Evolutionary conservation across 225 moss, liverwort and hornwort genomes (phyloP), one percentile per base, ranked within the genome.

Genomic region (Physcomitrellopsis africana): DNA sequence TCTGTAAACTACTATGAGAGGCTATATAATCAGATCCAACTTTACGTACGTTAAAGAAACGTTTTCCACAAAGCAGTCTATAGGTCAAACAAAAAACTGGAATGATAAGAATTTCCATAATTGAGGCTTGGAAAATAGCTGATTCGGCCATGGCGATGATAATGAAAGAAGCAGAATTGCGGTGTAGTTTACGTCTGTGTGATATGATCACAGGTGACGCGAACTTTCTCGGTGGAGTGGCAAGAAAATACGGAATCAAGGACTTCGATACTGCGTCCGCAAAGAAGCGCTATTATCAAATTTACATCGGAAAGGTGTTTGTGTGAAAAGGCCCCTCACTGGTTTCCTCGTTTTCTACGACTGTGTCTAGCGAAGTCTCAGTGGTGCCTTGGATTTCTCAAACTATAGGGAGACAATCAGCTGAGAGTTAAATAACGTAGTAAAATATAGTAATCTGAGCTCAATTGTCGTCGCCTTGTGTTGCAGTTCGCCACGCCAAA

Each of bases 401-500:
- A 45, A 19, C 8, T 7, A 0, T 37, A 3, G 60, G 32, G 32
- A 18, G 23, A n/a, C 5, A 18, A 22, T 20, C 51, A 0, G 4
- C 42, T 4, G 32, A 1, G 7, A 37, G 32, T 37, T 37, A 37
- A 7, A 2, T 37, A 4, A 37, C 7, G 7, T 0, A 1, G 32
- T 37, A 37, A 37, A 37, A 22, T 37, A 5, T 37, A 10, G 29
- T 0, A 20, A 3, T 23, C 56, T 10, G 46, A 29, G 26, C 12
- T 76, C 32, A 11, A 63, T 72, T 45, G 7, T 45, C 29, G 63
- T 55, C 61, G 49, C 58, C 32, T 37, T 37, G 32, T 67, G 68
- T 49, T 41, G 74, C 89, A 95, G 91, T 94, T 82, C 54, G 93
- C 91, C 49, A 72, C 78, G 44, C 93, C 93, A n/a, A 79, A 92